phyloP scores from a whole-genome alignment of 441 rosid genomes.

The Populus hybrid region DNA sequence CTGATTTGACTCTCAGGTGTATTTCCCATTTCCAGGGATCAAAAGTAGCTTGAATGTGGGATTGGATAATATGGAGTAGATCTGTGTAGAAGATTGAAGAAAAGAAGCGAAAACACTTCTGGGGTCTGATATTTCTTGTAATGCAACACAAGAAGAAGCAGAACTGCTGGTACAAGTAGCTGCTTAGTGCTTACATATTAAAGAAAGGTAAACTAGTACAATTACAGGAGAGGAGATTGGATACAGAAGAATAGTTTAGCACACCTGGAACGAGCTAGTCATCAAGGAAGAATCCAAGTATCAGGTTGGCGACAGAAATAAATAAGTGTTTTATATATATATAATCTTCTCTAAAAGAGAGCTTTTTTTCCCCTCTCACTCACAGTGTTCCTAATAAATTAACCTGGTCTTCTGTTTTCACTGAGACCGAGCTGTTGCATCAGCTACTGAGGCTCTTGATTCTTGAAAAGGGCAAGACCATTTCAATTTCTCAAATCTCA shows the following conservation, averaged over 20 bases:
- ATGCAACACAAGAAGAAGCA: not conserved
- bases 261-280: conserved; percentile 8
- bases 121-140: not conserved
- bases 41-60: not conserved
- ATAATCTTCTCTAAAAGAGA: not conserved
- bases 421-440: conserved; percentile 16
- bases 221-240: not conserved
- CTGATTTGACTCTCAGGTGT: conserved; percentile 19
- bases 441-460: conserved; percentile 25
- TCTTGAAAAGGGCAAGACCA: conserved; percentile 16
- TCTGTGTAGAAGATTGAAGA: conserved; percentile 12
- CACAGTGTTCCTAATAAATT: not conserved
- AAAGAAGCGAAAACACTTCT: not conserved
- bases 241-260: not conserved
- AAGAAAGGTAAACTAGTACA: not conserved
- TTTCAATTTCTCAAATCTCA: conserved; percentile 11
- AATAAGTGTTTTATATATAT: not conserved
- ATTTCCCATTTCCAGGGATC: conserved; percentile 31
- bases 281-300: conserved; percentile 5
- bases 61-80: conserved; percentile 1
- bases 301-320: not conserved
- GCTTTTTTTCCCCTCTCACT: not conserved
- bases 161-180: not conserved
- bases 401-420: conserved; percentile 6
- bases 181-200: not conserved